Percentiles rank a stretch among this genome's conserved stretches.
phyloP scores from a whole-genome alignment of 257 asterid species.

The Oldenlandia corymbosa region DNA sequence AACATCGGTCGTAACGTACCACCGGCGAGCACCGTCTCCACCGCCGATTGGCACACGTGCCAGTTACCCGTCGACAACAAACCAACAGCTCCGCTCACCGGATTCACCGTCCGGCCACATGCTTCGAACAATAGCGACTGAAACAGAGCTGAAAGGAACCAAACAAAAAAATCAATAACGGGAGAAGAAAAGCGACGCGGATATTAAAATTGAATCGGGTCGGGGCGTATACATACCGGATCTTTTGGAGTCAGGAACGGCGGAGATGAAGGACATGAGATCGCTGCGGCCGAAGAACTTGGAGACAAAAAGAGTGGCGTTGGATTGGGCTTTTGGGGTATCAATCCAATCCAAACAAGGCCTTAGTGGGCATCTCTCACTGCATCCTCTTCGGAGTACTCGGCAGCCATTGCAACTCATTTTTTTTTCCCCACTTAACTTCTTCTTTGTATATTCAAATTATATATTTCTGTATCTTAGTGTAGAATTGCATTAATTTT shows the following conservation, averaged over 20 bases:
- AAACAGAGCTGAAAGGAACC: conserved; percentile 50
- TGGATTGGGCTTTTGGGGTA: conserved; percentile 54
- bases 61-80: conserved; percentile 64
- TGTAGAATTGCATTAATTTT: not conserved
- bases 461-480: too few relatives aligned
- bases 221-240: conserved; percentile 37
- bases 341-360: conserved; percentile 80
- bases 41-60: conserved; percentile 73
- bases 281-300: conserved; percentile 89
- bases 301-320: conserved; percentile 88
- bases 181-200: too few relatives aligned
- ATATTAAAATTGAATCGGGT: too few relatives aligned
- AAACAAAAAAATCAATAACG: not conserved
- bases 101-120: conserved; percentile 82
- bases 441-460: not conserved
- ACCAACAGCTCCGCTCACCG: conserved; percentile 88
- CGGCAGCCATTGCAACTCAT: conserved; percentile 99
- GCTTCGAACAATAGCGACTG: conserved; percentile 81
- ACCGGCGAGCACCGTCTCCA: conserved; percentile 68
- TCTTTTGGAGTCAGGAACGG: conserved; percentile 49
- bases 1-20: conserved; percentile 30
- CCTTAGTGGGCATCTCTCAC: conserved; percentile 54
- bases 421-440: not conserved
- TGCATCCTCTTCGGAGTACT: conserved; percentile 75
- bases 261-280: conserved; percentile 69